phyloP scores from a whole-genome alignment of 495 filamentous ascomycete genomes.

The Penicillium steckii region DNA sequence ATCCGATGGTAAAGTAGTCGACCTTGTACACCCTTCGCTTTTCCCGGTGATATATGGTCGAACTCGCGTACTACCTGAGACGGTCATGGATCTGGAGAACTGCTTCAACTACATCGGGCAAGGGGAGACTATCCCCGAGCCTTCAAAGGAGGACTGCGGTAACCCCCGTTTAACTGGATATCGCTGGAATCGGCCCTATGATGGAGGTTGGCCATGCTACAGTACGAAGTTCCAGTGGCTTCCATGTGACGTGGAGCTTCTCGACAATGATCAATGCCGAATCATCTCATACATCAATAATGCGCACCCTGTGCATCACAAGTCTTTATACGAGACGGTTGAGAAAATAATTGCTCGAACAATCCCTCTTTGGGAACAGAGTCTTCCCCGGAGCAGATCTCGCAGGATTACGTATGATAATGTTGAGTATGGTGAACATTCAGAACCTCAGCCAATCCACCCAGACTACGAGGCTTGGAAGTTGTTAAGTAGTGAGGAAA shows the following conservation, averaged over 20 bases:
- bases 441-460: constrained; percentile 2
- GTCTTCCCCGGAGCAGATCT: not conserved
- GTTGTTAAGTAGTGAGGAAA: too few relatives aligned
- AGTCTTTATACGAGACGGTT: constrained; percentile 48
- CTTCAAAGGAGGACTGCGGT: not conserved
- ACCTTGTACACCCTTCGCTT: not conserved
- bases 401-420: not conserved
- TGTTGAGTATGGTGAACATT: constrained; percentile 2
- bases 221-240: not conserved
- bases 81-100: not conserved
- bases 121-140: not conserved
- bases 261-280: constrained; percentile 20
- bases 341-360: constrained; percentile 47
- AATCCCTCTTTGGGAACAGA: constrained; percentile 57
- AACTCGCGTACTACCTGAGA: not conserved
- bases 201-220: too few relatives aligned
- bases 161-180: too few relatives aligned
- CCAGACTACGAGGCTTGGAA: too few relatives aligned
- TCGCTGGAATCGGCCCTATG: too few relatives aligned
- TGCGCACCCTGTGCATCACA: constrained; percentile 48
- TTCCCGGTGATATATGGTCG: not conserved
- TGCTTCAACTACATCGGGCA: not conserved
- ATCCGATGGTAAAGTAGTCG: not conserved
- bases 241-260: constrained; percentile 33
- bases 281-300: constrained; percentile 61